Conservation (phyloP, 495 filamentous ascomycete genomes). For the Aspergillus nanangensis region DNA sequence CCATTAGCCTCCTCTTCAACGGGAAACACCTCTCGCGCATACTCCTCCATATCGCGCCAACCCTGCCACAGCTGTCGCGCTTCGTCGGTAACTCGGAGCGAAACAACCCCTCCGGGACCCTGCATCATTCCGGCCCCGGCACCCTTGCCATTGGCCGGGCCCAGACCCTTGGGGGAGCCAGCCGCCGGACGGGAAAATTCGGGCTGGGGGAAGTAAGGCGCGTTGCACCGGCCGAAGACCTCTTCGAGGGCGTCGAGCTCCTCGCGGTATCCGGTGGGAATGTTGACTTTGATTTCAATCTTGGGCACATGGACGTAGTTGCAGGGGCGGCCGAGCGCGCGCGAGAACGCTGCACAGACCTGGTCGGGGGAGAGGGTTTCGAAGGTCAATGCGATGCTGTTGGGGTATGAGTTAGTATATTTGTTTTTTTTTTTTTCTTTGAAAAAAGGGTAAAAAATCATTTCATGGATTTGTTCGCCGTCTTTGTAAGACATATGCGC, state of each 20-base stretch:
- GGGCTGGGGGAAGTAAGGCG: conserved; percentile 60
- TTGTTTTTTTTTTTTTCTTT: too few species aligned
- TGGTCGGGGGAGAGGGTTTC: conserved; percentile 80
- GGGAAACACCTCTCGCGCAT: conserved; percentile 91
- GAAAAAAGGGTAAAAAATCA: too few species aligned
- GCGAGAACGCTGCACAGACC: conserved; percentile 73
- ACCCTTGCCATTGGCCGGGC: conserved; percentile 59
- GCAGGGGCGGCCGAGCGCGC: conserved; percentile 72
- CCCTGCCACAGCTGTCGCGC: conserved; percentile 86
- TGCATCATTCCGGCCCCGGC: conserved; percentile 56
- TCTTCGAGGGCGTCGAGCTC: conserved; percentile 71
- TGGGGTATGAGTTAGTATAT: conserved; percentile 7
- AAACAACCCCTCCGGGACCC: conserved; percentile 47
- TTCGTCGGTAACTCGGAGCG: conserved; percentile 58
- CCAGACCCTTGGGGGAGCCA: conserved; percentile 45
- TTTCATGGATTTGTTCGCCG: too few species aligned
- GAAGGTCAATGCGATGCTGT: conserved; percentile 85
- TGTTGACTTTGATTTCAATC: conserved; percentile 79
- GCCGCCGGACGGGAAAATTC: conserved; percentile 44
- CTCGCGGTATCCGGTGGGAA: conserved; percentile 84
- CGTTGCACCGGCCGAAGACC: conserved; percentile 56
- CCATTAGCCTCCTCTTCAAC: conserved; percentile 93
- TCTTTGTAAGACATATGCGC: too few species aligned
- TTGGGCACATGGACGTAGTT: conserved; percentile 66
- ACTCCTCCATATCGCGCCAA: conserved; percentile 87